Percentiles rank a stretch among this genome's conserved stretches.
Conservation (phyloP, 129 eudicot species). For the Mikania micrantha region DNA sequence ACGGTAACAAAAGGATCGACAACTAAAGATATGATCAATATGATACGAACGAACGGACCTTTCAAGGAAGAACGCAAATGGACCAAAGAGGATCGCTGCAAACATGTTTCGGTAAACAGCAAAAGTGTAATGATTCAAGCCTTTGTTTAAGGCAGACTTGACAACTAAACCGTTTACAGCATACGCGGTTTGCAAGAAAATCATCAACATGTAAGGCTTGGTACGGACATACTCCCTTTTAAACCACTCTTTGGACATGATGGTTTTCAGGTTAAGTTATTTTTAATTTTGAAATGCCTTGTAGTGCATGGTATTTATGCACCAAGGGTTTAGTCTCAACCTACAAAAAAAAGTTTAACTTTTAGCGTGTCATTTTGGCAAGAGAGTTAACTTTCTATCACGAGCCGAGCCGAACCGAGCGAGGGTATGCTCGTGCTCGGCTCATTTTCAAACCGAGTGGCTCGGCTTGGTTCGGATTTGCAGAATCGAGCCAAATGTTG, state of each 20-base stretch:
- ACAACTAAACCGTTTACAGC: slow-evolving; percentile 21
- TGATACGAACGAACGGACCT: slow-evolving; percentile 24
- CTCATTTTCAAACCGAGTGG: no score
- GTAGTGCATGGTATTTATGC: slow-evolving; percentile 13
- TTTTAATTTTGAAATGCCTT: background rate
- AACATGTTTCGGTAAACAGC: slow-evolving; percentile 20
- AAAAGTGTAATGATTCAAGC: slow-evolving; percentile 31
- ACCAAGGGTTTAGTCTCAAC: background rate
- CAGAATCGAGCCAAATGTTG: no score
- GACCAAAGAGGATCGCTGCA: slow-evolving; percentile 23
- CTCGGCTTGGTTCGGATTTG: no score
- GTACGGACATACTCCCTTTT: slow-evolving; percentile 5
- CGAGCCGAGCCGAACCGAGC: no score
- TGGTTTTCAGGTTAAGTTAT: slow-evolving; percentile 1
- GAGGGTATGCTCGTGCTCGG: no score
- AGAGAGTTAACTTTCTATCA: background rate
- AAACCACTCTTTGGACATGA: slow-evolving; percentile 24
- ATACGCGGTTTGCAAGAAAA: slow-evolving; percentile 26
- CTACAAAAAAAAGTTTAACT: background rate
- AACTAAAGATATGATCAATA: no score
- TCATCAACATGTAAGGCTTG: slow-evolving; percentile 19
- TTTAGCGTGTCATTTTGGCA: background rate
- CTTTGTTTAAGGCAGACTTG: slow-evolving; percentile 30
- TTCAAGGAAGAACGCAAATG: slow-evolving; percentile 29
- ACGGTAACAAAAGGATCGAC: background rate